Conservation (phyloP, 179 eudicot genomes). For the Dionaea muscipula region DNA sequence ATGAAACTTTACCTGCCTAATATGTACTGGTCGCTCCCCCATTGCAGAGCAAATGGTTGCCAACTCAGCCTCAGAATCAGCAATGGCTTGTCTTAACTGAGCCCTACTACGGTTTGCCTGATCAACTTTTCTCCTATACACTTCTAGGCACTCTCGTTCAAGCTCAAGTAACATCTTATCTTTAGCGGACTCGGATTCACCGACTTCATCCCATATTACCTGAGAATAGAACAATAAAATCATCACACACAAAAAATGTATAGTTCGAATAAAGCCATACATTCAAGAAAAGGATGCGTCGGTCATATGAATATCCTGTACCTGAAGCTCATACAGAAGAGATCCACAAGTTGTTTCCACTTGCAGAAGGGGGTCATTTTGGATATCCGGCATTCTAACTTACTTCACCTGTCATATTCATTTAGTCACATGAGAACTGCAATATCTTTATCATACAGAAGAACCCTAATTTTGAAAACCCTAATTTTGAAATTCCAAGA, state of each 20-base stretch:
- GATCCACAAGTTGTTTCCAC: slow-evolving; percentile 71
- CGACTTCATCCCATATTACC: slow-evolving; percentile 97
- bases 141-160: slow-evolving; percentile 79
- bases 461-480: too few species aligned
- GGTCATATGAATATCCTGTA: slow-evolving; percentile 13
- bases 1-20: slow-evolving; percentile 53
- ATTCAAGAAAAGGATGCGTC: slow-evolving; percentile 1
- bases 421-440: too few species aligned
- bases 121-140: slow-evolving; percentile 81
- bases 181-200: slow-evolving; percentile 68
- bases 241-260: not conserved
- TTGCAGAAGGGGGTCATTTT: slow-evolving; percentile 41
- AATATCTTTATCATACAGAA: too few species aligned
- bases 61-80: slow-evolving; percentile 93
- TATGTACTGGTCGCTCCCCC: slow-evolving; percentile 79
- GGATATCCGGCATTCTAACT: slow-evolving; percentile 34
- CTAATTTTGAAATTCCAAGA: too few species aligned
- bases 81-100: slow-evolving; percentile 74
- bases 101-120: slow-evolving; percentile 75
- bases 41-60: slow-evolving; percentile 78
- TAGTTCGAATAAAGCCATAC: not conserved
- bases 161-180: slow-evolving; percentile 74
- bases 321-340: slow-evolving; percentile 84
- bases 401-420: too few species aligned
- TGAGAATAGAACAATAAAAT: slow-evolving; percentile 8